Conservation (phyloP, 1,139 yeast species). For the Wickerhamiella infanticola region DNA sequence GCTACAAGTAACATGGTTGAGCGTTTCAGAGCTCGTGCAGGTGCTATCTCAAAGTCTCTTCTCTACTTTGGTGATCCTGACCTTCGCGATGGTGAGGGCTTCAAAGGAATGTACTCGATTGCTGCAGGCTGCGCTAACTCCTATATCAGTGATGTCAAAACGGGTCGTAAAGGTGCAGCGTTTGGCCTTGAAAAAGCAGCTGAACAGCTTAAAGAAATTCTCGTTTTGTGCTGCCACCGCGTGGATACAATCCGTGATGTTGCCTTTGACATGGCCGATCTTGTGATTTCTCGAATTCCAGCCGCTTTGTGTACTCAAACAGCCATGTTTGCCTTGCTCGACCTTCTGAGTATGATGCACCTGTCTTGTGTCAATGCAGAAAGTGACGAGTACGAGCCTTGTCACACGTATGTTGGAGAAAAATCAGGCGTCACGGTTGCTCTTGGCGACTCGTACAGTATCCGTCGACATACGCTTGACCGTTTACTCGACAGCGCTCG, state of each 20-base stretch:
- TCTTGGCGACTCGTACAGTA: conserved; percentile 62
- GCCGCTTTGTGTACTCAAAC: conserved; percentile 61
- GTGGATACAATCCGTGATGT: conserved; percentile 60
- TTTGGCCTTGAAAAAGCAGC: conserved; percentile 43
- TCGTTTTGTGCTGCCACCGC: conserved; percentile 65
- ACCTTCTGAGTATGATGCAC: conserved; percentile 60
- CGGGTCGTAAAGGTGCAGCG: conserved; percentile 31
- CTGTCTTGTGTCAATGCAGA: conserved; percentile 80
- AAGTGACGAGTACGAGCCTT: conserved; percentile 71
- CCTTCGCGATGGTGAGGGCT: conserved; percentile 55
- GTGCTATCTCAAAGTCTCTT: conserved; percentile 62
- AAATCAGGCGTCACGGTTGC: conserved; percentile 40
- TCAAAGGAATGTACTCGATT: conserved; percentile 50
- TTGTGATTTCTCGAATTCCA: conserved; percentile 55
- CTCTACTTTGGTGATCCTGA: conserved; percentile 81
- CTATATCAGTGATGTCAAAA: conserved; percentile 32
- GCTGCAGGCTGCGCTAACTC: conserved; percentile 45
- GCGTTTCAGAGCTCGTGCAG: conserved; percentile 58
- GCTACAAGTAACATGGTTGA: conserved; percentile 74
- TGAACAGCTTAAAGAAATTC: conserved; percentile 50
- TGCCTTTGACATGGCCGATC: conserved; percentile 66
- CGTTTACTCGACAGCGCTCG: conserved; percentile 44
- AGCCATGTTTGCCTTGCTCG: conserved; percentile 65
- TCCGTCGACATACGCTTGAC: conserved; percentile 57
- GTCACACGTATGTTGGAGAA: conserved; percentile 48